Conservation (phyloP, 768 basidiomycete genomes). For the Kwoniella bestiolae region DNA sequence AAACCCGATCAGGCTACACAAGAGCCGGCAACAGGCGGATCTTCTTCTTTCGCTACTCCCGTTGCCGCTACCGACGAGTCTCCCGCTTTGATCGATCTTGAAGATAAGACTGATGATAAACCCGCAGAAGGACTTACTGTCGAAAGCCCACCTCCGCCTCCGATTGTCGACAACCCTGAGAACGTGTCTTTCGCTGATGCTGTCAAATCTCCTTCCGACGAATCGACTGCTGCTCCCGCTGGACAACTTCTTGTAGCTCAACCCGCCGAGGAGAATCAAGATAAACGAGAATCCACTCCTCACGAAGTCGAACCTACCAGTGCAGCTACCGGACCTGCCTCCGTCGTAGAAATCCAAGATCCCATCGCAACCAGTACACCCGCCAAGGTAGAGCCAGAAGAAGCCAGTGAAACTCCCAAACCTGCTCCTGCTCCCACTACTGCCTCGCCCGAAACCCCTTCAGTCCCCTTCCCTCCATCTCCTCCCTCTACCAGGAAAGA, state of each 20-base stretch:
- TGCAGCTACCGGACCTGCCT: conserved; percentile 9
- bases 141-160: conserved; percentile 10
- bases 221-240: not conserved
- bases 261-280: not conserved
- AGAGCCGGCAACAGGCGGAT: not conserved
- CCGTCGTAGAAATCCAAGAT: conserved; percentile 2
- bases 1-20: not conserved
- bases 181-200: conserved; percentile 22
- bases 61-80: not conserved
- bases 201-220: conserved; percentile 9
- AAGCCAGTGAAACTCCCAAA: not conserved
- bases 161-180: conserved; percentile 17
- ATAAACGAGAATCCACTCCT: not conserved
- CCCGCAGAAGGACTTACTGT: conserved; percentile 34
- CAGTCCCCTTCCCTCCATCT: not conserved
- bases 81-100: conserved; percentile 5
- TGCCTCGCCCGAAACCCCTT: not conserved
- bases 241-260: not conserved
- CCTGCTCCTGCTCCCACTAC: not conserved
- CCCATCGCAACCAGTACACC: not conserved
- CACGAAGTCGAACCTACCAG: not conserved
- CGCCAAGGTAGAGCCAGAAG: not conserved
- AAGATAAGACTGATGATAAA: conserved; percentile 59
- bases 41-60: not conserved
- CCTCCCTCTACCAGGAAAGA: not conserved